phyloP scores from a whole-genome alignment of 129 eudicot genomes.

The Flaveria trinervia region DNA sequence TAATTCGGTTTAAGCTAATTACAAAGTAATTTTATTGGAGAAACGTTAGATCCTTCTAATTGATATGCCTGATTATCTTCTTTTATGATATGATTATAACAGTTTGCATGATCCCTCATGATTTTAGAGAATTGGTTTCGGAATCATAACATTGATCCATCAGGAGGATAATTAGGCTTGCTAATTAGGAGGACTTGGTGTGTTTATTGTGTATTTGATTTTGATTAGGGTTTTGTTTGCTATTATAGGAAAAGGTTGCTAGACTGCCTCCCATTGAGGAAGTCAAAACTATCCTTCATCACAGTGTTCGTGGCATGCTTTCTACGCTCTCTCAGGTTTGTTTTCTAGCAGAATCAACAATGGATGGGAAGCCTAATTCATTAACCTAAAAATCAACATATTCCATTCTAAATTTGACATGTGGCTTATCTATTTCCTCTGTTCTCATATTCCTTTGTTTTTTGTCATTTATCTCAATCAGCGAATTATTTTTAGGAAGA shows the following conservation, averaged over 20 bases:
- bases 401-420: neutral
- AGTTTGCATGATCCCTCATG: neutral
- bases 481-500: neutral
- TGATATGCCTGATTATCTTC: neutral
- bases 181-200: neutral
- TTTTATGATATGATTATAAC: neutral
- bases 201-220: neutral
- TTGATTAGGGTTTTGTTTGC: conserved; percentile 15
- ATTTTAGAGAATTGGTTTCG: neutral
- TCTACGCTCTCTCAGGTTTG: conserved; percentile 79
- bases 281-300: conserved; percentile 61
- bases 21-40: neutral
- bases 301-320: conserved; percentile 70
- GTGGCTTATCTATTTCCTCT: neutral
- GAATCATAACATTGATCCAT: neutral
- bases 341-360: neutral
- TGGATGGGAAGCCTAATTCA: too few species aligned
- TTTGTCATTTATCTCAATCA: neutral
- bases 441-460: too few species aligned
- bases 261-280: conserved; percentile 83
- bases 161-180: neutral
- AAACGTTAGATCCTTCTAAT: neutral
- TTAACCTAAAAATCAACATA: too few species aligned
- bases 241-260: conserved; percentile 76
- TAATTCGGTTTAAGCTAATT: neutral